Percentiles rank a stretch among this genome's conserved stretches.
phyloP scores from a whole-genome alignment of 331 rosid species.

The Telfairia occidentalis region DNA sequence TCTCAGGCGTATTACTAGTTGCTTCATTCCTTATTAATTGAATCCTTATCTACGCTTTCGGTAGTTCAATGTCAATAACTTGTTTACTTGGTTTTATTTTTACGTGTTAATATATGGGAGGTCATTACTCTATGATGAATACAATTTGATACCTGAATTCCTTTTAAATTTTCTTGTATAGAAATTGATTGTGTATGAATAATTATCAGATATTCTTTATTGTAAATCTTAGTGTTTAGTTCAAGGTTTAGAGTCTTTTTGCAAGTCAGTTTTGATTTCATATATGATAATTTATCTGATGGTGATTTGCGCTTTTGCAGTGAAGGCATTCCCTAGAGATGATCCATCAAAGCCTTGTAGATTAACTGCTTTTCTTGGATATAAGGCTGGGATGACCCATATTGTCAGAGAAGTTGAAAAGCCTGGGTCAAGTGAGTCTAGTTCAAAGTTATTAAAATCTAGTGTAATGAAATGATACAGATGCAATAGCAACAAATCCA shows the following conservation, averaged over 20 bases:
- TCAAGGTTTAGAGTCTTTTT: not conserved
- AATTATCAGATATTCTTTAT: not conserved
- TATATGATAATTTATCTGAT: not conserved
- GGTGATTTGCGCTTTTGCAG: conserved; percentile 22
- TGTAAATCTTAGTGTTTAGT: not conserved
- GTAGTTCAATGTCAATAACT: not conserved
- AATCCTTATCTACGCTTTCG: not conserved
- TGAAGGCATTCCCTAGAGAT: conserved; percentile 70
- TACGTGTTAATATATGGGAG: not conserved
- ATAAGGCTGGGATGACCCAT: conserved; percentile 84
- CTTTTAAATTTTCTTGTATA: not conserved
- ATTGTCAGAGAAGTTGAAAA: conserved; percentile 74
- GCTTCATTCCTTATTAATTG: too few species aligned
- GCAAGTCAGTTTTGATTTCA: not conserved
- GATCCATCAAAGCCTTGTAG: conserved; percentile 45
- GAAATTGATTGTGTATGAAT: not conserved
- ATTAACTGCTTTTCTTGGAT: conserved; percentile 65
- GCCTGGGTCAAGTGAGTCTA: conserved; percentile 65
- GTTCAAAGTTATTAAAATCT: not conserved
- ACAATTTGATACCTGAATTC: not conserved
- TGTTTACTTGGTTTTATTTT: not conserved
- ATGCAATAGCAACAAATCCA: not conserved
- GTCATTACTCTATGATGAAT: not conserved
- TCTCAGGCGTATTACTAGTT: too few species aligned
- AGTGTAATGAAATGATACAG: too few species aligned